Evolutionary conservation across 106 monocot genomes (phyloP), one percentile per base, ranked within the genome.

Genomic region (Agapanthus africanus): DNA sequence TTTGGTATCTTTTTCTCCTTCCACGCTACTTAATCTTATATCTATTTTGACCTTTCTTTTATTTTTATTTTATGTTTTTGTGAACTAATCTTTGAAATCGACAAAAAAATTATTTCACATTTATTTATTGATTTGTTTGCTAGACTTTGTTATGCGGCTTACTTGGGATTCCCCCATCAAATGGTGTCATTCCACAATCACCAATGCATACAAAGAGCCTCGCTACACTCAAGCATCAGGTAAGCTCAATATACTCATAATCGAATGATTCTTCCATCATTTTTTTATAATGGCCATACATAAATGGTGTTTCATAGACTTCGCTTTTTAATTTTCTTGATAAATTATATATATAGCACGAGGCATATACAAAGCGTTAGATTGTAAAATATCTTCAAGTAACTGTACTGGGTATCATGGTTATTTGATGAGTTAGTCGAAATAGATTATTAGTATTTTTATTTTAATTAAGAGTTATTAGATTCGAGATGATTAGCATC

Each of bases 131-230:
- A 28, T 26, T 10, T 65, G 19, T 7, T 37, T 40, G 68, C 36
- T 59, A 91, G 91, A 87, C 87, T 33, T 63, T 91, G 44, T 40
- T 91, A 19, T 87, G 91, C 54, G 91, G 91, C 6, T 87, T 91
- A 37, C 71, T 91, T 69, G 91, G 91, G 21, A 80, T 91, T 25
- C 91, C 91, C 42, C 91, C 91, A 42, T 67, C 91, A 46, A 91
- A 91, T 82, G 91, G 91, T 61, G 91, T 91, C 30, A 91, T 91
- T 27, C 91, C 91, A 31, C 91, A 91, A 68, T 91, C 91, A 38
- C 91, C 91, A 40, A 91, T 91, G 91, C 91, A 91, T 47, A 91
- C 91, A 56, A 91, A 91, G 70, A 87, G 91, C 57, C 54, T 91
- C 68, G 91, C 91, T 72, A 91, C 91, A 66, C 78, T 91, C 19